Evolutionary conservation across 768 basidiomycete species (phyloP).

Genomic region (Hygrophorus pudorinus): DNA sequence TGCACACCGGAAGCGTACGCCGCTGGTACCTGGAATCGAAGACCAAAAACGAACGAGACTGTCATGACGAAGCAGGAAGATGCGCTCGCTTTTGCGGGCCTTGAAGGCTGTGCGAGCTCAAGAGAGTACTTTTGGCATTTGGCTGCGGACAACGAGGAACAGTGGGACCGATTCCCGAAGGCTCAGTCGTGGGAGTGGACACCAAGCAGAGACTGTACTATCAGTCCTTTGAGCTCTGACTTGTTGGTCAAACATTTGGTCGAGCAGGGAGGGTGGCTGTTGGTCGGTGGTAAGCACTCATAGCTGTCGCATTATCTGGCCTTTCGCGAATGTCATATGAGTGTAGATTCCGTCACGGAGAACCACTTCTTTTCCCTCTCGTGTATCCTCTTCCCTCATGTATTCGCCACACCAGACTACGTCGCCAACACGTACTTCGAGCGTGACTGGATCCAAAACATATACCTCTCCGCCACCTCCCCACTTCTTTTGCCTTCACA

Average conservation of each 20-base stretch:
- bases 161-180: conserved; percentile 42
- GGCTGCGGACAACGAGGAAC: conserved; percentile 35
- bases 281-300: conserved; percentile 50
- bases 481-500: conserved; percentile 23
- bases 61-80: conserved; percentile 31
- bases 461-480: conserved; percentile 51
- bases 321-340: background rate
- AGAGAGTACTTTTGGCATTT: conserved; percentile 59
- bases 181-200: conserved; percentile 46
- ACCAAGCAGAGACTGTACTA: conserved; percentile 34
- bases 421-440: conserved; percentile 44
- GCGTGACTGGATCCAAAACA: conserved; percentile 53
- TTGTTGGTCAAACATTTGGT: conserved; percentile 47
- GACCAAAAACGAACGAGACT: conserved; percentile 23
- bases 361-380: conserved; percentile 69
- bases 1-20: conserved; percentile 26
- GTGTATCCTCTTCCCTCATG: conserved; percentile 56
- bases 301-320: too few species aligned
- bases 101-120: conserved; percentile 52
- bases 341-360: conserved; percentile 56
- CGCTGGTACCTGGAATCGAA: conserved; percentile 30
- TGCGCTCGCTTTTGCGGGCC: conserved; percentile 42
- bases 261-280: conserved; percentile 60
- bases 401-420: conserved; percentile 56
- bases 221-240: conserved; percentile 30